Evolutionary conservation across 2,329 filamentous ascomycete species (phyloP).

Genomic region (Diplodia mutila): DNA sequence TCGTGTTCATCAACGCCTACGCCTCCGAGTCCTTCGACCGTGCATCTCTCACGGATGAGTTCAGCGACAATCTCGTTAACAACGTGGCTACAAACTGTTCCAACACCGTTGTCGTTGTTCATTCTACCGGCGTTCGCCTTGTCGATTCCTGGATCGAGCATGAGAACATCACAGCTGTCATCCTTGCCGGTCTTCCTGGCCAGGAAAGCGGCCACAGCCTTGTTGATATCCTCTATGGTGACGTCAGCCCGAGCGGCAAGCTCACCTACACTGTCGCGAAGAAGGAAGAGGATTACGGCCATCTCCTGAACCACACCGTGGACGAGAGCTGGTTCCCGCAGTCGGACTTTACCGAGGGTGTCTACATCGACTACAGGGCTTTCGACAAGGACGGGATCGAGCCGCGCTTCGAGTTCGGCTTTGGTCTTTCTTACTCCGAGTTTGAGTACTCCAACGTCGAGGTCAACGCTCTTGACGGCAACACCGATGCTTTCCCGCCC

Average conservation of each 20-base stretch:
- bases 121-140: slow-evolving; percentile 42
- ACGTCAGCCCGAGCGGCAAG: slow-evolving; percentile 74
- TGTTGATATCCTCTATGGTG: slow-evolving; percentile 35
- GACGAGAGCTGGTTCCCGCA: slow-evolving; percentile 31
- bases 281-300: slow-evolving; percentile 74
- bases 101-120: slow-evolving; percentile 56
- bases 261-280: slow-evolving; percentile 87
- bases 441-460: slow-evolving; percentile 63
- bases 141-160: slow-evolving; percentile 39
- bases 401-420: slow-evolving; percentile 69
- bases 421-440: slow-evolving; percentile 67
- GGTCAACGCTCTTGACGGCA: slow-evolving; percentile 45
- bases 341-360: slow-evolving; percentile 50
- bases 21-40: slow-evolving; percentile 53
- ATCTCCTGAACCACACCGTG: slow-evolving; percentile 33
- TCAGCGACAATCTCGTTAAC: slow-evolving; percentile 47
- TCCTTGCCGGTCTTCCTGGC: slow-evolving; percentile 38
- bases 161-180: slow-evolving; percentile 38
- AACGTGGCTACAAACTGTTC: slow-evolving; percentile 51
- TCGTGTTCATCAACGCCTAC: slow-evolving; percentile 65
- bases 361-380: slow-evolving; percentile 51
- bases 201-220: slow-evolving; percentile 37
- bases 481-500: slow-evolving; percentile 15
- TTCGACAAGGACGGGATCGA: slow-evolving; percentile 65
- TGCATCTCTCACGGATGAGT: slow-evolving; percentile 47